These are phyloP conservation scores for Talaromyces sp. DNA, from an alignment of 2,329 filamentous ascomycete genomes.

Conservation along the genomic window DNA sequence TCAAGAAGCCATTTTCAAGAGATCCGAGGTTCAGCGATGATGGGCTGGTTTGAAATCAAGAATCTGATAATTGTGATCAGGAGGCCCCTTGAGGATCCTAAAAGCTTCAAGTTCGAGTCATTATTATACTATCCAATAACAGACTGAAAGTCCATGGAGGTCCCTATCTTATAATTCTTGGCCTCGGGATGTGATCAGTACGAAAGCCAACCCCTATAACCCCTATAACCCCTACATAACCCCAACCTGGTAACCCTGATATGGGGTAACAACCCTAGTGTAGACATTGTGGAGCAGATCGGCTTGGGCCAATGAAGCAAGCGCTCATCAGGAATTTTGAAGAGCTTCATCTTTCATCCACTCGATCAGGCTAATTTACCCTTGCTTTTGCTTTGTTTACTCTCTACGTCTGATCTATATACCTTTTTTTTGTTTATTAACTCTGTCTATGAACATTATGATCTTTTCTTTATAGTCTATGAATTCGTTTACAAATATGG, in stretches of 20 bases:
- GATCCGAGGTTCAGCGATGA: not conserved
- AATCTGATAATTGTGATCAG: not conserved
- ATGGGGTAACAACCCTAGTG: not conserved
- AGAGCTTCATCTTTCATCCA: slow-evolving; percentile 1
- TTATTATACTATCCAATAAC: not conserved
- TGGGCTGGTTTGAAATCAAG: not conserved
- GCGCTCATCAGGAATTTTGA: not conserved
- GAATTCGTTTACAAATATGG: slow-evolving; percentile 29
- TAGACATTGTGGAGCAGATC: not conserved
- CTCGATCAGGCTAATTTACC: not conserved
- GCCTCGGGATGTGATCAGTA: too few relatives aligned
- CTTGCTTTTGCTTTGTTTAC: not conserved
- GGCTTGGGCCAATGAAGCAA: not conserved
- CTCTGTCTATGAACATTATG: not conserved
- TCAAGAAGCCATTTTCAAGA: not conserved
- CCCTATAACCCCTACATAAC: too few relatives aligned
- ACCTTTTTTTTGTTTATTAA: not conserved
- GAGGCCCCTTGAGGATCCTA: not conserved
- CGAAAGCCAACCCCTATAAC: too few relatives aligned
- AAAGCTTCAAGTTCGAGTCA: not conserved
- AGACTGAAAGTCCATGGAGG: too few relatives aligned
- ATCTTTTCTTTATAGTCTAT: not conserved
- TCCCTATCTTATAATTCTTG: too few relatives aligned
- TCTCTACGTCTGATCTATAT: not conserved
- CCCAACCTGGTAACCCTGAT: not conserved